Base-by-base conservation (phyloP, 257 asterid species). In the Plantago major region DNA sequence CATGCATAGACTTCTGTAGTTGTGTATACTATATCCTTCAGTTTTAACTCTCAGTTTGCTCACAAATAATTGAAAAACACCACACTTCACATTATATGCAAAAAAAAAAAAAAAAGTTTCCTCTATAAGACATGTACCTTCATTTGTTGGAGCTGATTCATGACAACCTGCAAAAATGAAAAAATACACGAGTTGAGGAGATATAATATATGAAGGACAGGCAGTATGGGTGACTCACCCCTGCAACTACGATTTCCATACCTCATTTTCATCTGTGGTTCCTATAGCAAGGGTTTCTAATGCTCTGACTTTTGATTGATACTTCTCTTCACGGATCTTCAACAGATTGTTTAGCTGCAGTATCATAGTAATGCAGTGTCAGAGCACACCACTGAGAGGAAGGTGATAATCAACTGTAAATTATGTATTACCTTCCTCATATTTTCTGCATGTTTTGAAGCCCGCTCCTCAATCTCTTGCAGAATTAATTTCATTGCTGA, bases 191-290 rank as follows among this genome's bases (percentile, higher is more conserved):
- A 22, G 63, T 49, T 67, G 42, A 68, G 62, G 38, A 53, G 17
- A 60, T 62, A 45, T 42, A 28, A 13, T 48, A 47, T 14, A 50
- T 46, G 62, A 59, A 55, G 55, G 42, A 51, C 60, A 16, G 70
- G 38, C 65, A 43, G 45, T 64, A 63, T 64, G 19, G 42, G 46
- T 28, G 48, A 4, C 30, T 63, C 48, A 71, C 63, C 44, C 38
- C 18, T 19, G 30, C 13, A 75, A 54, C 50, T n/a, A 67, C 44
- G 63, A 58, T 46, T 55, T 40, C 42, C 52, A 58, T 71, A 89
- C 99, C 97, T 87, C 94, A 61, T 84, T 76, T 76, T 93, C 97
- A 72, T 89, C 96, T 30, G 78, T 71, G 55, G 94, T 80, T 73
- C 97, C 99, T 11, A 74, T 67, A 30, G 88, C 81, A 65, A 93